phyloP scores from a whole-genome alignment of 2,329 filamentous ascomycete species.

The Cladosporium sp. region DNA sequence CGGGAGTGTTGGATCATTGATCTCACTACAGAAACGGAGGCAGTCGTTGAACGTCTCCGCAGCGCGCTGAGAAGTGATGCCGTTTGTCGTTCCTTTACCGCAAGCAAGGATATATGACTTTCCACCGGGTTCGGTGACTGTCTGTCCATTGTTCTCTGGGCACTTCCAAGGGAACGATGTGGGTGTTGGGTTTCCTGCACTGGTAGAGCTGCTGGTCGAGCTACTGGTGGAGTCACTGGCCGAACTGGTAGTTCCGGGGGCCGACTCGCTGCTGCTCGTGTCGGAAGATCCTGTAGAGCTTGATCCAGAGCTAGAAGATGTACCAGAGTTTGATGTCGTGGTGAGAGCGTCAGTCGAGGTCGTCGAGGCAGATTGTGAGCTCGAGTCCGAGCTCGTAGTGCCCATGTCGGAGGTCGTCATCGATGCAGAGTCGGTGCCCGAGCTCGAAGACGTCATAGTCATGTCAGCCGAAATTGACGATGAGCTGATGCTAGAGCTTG shows the following conservation, averaged over 20 bases:
- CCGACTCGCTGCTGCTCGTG: not conserved
- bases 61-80: not conserved
- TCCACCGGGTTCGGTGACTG: not conserved
- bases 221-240: not conserved
- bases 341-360: not conserved
- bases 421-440: not conserved
- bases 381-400: not conserved
- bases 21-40: not conserved
- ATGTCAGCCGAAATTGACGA: not conserved
- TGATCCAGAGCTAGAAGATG: not conserved
- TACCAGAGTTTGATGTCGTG: not conserved
- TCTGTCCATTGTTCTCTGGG: not conserved
- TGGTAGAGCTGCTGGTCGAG: not conserved
- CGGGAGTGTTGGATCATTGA: not conserved
- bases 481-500: not conserved
- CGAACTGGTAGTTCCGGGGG: not conserved
- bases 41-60: constrained; percentile 11
- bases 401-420: not conserved
- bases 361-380: not conserved
- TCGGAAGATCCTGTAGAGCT: not conserved
- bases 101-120: constrained; percentile 11
- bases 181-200: not conserved
- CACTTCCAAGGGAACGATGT: constrained; percentile 4
- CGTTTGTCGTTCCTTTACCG: not conserved
- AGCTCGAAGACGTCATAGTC: not conserved